Conservation (phyloP, 2,329 filamentous ascomycete species). For the Gnomoniopsis smithogilvyi region DNA sequence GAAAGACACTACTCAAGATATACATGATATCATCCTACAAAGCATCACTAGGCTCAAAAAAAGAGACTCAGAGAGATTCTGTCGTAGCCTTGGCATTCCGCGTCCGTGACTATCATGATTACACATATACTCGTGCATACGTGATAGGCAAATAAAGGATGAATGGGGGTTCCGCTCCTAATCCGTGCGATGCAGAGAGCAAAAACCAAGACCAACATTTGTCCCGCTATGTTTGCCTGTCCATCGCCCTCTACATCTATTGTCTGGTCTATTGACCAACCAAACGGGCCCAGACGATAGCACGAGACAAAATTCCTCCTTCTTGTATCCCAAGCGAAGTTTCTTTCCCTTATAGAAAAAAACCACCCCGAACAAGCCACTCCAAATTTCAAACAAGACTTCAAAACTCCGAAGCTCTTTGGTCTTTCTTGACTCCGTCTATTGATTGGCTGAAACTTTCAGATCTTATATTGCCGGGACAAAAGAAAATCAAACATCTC, state of each 20-base stretch:
- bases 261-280: not conserved
- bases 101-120: conserved; percentile 7
- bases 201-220: not conserved
- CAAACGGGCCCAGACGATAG: not conserved
- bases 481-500: conserved; percentile 12
- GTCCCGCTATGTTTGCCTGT: not conserved
- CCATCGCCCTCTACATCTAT: not conserved
- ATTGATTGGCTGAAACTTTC: conserved; percentile 7
- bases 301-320: not conserved
- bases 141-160: conserved; percentile 11
- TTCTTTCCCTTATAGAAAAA: not conserved
- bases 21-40: not conserved
- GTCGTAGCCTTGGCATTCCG: conserved; percentile 14
- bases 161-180: conserved; percentile 2
- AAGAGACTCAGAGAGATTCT: not conserved
- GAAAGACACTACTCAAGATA: not conserved
- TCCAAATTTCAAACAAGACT: not conserved
- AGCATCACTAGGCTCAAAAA: not conserved
- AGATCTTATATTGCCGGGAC: conserved; percentile 10
- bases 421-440: conserved; percentile 3
- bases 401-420: not conserved
- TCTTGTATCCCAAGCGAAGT: not conserved
- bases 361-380: conserved; percentile 13
- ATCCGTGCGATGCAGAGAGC: conserved; percentile 10
- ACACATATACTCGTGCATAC: conserved; percentile 15